Evolutionary conservation across 768 basidiomycete species (phyloP).

Genomic region (Tylopilus plumbeoviolaceoides): DNA sequence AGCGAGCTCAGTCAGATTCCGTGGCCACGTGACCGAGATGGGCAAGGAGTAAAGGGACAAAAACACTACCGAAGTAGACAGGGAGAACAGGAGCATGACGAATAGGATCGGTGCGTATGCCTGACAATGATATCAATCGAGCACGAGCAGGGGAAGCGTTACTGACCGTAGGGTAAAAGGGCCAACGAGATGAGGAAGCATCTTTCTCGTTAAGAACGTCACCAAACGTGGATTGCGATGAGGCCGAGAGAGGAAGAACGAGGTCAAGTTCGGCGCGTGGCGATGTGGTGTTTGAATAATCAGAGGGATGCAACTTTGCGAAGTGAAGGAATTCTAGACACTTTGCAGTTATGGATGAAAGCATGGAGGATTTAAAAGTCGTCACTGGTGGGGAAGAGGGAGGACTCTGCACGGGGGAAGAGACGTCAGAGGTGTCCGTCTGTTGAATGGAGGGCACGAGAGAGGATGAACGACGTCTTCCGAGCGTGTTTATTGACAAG

Average conservation of each 20-base stretch:
- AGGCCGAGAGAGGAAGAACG: slow-evolving; percentile 54
- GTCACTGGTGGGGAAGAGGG: slow-evolving; percentile 8
- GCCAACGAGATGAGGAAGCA: slow-evolving; percentile 25
- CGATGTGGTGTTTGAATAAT: slow-evolving; percentile 45
- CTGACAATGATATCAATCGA: slow-evolving; percentile 24
- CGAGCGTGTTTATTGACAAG: slow-evolving; percentile 49
- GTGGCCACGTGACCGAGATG: slow-evolving; percentile 73
- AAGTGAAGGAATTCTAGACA: slow-evolving; percentile 52
- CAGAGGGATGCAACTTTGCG: slow-evolving; percentile 35
- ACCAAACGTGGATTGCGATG: slow-evolving; percentile 43
- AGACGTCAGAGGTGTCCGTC: slow-evolving; percentile 1
- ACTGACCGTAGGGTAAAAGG: slow-evolving; percentile 36
- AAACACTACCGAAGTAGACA: slow-evolving; percentile 57
- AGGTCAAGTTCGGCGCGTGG: slow-evolving; percentile 41
- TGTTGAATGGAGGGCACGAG: slow-evolving; percentile 35
- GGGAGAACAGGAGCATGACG: slow-evolving; percentile 60
- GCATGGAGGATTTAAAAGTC: slow-evolving; percentile 40
- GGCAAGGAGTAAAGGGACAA: slow-evolving; percentile 52
- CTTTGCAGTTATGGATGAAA: slow-evolving; percentile 46
- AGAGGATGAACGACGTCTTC: slow-evolving; percentile 50
- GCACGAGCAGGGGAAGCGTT: slow-evolving; percentile 1
- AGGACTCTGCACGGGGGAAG: neutral
- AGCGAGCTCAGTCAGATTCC: slow-evolving; percentile 69
- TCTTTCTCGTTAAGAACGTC: slow-evolving; percentile 41
- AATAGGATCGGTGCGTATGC: slow-evolving; percentile 64